Conservation (phyloP, 2,329 filamentous ascomycete genomes). For the Fusarium camptoceras region DNA sequence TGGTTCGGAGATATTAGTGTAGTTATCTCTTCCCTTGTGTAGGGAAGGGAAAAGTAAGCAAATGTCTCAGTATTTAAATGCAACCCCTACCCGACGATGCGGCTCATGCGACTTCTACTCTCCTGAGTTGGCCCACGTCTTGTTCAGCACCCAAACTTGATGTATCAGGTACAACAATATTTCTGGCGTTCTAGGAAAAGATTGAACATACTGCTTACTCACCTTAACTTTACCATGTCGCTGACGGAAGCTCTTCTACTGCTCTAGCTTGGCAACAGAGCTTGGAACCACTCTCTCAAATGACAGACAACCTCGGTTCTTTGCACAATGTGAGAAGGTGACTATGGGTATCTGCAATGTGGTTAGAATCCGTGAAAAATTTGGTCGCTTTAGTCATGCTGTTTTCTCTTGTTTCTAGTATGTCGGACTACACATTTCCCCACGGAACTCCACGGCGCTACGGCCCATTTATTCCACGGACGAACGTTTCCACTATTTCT, state of each 20-base stretch:
- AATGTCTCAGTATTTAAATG: neutral
- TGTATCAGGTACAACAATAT: neutral
- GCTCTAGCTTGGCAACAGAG: neutral
- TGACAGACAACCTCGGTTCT: neutral
- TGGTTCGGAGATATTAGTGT: neutral
- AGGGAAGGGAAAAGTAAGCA: neutral
- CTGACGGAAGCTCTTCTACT: neutral
- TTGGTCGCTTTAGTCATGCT: neutral
- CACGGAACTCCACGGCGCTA: neutral
- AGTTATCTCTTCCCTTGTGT: neutral
- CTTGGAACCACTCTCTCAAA: neutral
- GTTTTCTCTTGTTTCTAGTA: neutral
- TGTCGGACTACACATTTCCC: neutral
- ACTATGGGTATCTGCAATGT: neutral
- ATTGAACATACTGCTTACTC: neutral
- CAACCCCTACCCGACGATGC: neutral
- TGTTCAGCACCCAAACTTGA: neutral
- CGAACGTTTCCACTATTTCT: neutral
- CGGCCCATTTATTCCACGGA: neutral
- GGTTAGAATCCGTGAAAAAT: neutral
- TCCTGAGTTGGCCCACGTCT: neutral
- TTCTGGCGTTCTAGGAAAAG: neutral
- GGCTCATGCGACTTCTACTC: neutral
- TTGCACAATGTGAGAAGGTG: neutral
- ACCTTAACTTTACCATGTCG: neutral